Evolutionary conservation across 495 filamentous ascomycete genomes (phyloP).

Genomic region (Penicillium subrubescens): DNA sequence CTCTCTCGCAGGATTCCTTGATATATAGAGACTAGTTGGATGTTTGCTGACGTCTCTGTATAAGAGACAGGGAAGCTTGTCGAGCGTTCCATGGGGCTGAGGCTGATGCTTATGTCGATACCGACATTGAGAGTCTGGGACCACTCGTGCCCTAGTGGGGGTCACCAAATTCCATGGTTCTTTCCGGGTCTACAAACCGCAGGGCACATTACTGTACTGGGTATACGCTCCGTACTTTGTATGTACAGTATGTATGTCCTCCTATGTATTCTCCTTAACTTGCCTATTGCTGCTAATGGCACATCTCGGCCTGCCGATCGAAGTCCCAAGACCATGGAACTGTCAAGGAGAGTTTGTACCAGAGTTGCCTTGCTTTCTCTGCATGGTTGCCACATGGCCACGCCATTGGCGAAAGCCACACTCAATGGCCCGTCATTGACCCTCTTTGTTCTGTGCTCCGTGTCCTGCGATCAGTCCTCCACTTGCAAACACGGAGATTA

Average conservation of each 20-base stretch:
- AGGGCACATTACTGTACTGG: neutral
- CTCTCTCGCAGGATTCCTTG: neutral
- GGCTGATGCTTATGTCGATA: neutral
- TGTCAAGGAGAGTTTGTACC: conserved; percentile 7
- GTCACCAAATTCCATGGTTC: conserved; percentile 1
- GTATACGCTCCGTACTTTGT: too few relatives aligned
- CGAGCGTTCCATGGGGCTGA: neutral
- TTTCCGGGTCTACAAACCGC: neutral
- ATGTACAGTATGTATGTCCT: neutral
- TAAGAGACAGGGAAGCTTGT: neutral
- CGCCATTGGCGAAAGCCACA: neutral
- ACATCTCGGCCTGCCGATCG: conserved; percentile 10
- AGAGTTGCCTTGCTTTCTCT: neutral
- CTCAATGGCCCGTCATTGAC: neutral
- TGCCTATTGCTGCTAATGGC: conserved; percentile 12
- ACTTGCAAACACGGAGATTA: neutral
- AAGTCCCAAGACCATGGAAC: neutral
- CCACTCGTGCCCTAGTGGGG: neutral
- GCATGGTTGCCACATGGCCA: neutral
- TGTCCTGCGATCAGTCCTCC: neutral
- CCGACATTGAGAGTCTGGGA: neutral
- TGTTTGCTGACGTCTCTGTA: neutral
- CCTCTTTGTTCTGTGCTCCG: neutral
- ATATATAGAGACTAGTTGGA: neutral
- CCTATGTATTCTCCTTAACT: conserved; percentile 10